Base-by-base conservation (phyloP, 1,284 basidiomycete species). In the Ganoderma boninense region DNA sequence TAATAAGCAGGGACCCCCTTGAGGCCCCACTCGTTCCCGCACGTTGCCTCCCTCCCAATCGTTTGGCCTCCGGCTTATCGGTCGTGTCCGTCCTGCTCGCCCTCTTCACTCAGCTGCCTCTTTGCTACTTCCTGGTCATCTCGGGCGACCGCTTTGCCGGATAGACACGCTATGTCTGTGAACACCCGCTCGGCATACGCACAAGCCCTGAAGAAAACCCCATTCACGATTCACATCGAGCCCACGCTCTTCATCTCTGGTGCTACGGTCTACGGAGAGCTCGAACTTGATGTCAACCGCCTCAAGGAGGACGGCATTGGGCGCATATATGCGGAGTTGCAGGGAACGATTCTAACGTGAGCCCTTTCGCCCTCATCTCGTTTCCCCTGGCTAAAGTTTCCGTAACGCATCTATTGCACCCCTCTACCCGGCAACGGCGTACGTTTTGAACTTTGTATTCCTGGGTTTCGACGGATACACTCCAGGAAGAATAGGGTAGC, bases 211-310 rank as follows among this genome's bases (percentile, higher is more conserved):
- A 68, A 43, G 56, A 68, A 62, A 44, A 60, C 72, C 8, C 59
- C 70, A 18, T 69, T 73, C 63, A 60, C 65, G n/a, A 64, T 69
- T 65, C 54, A 68, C 35, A 54, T 73, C 59, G 64, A 70, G 18
- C 68, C 70, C 4, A 62, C 64, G 0, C 67, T 73, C 43, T 70
- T 69, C 44, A 66, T 71, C 66, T 29, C 57, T n/a, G 57, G 57
- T 10, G 38, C 35, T 35, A 20, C 35, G 8, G 32, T 59, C 20
- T 38, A 18, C 16, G 57, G 57, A 20, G 35, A 35, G 57, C 32
- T 59, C 6, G 20, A 59, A 16, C 32, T 59, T 18, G 57, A 59
- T 59, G 16, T 8, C 57, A 57, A 57, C 13, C 54, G 14, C n/a
- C 54, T 57, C 57, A 8, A 7, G 8, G 20, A 59, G 18, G 57